phyloP scores from a whole-genome alignment of 371 early-diverging fungal species.

The Mortierella sp. region DNA sequence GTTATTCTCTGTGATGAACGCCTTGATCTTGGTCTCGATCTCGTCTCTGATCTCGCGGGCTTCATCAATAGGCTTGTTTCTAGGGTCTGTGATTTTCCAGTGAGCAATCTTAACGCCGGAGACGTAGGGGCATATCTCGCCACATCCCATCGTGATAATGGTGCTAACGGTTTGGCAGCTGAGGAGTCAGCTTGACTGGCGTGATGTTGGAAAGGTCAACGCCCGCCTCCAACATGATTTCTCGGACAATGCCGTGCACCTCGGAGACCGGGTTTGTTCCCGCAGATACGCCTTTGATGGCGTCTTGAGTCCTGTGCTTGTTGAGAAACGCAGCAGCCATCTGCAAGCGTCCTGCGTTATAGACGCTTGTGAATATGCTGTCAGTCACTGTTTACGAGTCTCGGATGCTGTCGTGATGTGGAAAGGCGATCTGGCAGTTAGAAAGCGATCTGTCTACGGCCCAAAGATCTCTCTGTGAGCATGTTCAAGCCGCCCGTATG shows the following conservation, averaged over 20 bases:
- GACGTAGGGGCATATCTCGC: constrained; percentile 55
- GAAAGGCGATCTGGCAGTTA: background rate
- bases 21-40: constrained; percentile 42
- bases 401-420: background rate
- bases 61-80: constrained; percentile 39
- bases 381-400: constrained; percentile 13
- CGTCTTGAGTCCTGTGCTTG: constrained; percentile 27
- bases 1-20: constrained; percentile 23
- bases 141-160: constrained; percentile 63
- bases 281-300: constrained; percentile 39
- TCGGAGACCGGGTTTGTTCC: constrained; percentile 53
- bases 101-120: constrained; percentile 54
- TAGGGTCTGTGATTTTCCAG: constrained; percentile 51
- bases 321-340: constrained; percentile 56
- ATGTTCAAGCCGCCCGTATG: background rate
- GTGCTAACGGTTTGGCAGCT: constrained; percentile 42
- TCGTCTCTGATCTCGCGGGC: constrained; percentile 50
- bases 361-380: constrained; percentile 51
- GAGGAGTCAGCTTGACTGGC: constrained; percentile 49
- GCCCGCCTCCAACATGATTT: constrained; percentile 37
- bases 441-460: background rate
- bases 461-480: background rate
- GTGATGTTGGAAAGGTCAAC: constrained; percentile 38
- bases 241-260: constrained; percentile 35
- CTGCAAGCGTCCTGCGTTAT: constrained; percentile 54